These are phyloP conservation scores for Afroboletus lepidellus DNA, from an alignment of 1,284 basidiomycete species.

Conservation along the genomic window DNA sequence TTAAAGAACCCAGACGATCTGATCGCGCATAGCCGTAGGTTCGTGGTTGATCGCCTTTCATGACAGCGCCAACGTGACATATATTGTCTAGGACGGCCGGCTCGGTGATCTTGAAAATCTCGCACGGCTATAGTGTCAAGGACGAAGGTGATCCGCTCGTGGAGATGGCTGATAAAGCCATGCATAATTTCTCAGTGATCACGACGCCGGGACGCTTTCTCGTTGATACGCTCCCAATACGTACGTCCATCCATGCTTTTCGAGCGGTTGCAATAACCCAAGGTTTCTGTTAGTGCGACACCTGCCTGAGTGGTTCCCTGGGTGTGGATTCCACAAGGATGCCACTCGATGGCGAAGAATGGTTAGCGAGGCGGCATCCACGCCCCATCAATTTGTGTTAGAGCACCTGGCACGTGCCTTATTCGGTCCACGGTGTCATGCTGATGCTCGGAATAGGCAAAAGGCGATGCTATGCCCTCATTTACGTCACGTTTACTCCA, in stretches of 20 bases:
- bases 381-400: constrained; percentile 39
- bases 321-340: constrained; percentile 41
- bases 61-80: not conserved
- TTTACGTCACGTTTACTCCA: constrained; percentile 29
- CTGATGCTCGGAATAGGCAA: constrained; percentile 29
- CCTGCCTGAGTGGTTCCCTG: constrained; percentile 49
- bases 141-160: constrained; percentile 12
- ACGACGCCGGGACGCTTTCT: constrained; percentile 23
- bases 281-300: constrained; percentile 31
- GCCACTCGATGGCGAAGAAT: constrained; percentile 38
- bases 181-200: constrained; percentile 12
- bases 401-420: constrained; percentile 35
- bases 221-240: constrained; percentile 28
- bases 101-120: constrained; percentile 16
- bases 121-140: constrained; percentile 22
- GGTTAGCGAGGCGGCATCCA: constrained; percentile 32
- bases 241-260: constrained; percentile 16
- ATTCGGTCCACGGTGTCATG: not conserved
- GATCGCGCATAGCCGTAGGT: not conserved
- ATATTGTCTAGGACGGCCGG: not conserved
- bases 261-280: too few relatives aligned
- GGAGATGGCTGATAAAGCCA: constrained; percentile 18
- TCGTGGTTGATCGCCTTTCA: not conserved
- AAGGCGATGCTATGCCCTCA: constrained; percentile 38
- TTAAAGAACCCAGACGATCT: constrained; percentile 7